Conservation (phyloP, 768 basidiomycete species). For the Fomitopsis serialis region DNA sequence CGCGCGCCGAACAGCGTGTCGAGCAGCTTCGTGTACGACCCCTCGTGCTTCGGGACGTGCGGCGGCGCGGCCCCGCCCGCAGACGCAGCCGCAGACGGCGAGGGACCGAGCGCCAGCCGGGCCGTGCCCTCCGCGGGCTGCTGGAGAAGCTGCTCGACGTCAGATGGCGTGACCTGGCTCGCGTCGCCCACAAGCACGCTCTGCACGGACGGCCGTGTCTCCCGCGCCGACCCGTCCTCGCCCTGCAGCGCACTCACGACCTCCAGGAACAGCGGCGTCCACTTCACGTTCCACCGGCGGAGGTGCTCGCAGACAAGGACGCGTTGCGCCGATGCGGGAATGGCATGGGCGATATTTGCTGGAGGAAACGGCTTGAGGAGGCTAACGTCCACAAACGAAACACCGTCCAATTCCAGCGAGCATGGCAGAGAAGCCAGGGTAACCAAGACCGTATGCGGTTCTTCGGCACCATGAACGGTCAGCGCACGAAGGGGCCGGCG, state of each 20-base stretch:
- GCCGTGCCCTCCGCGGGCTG: slow-evolving; percentile 31
- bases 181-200: slow-evolving; percentile 57
- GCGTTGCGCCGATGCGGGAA: slow-evolving; percentile 58
- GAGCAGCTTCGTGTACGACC: slow-evolving; percentile 87
- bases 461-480: slow-evolving; percentile 40
- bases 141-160: slow-evolving; percentile 50
- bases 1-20: slow-evolving; percentile 72
- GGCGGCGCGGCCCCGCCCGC: slow-evolving; percentile 30
- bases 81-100: slow-evolving; percentile 23
- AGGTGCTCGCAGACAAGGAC: slow-evolving; percentile 84
- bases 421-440: slow-evolving; percentile 52
- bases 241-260: slow-evolving; percentile 68
- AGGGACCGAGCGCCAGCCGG: slow-evolving; percentile 45
- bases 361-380: slow-evolving; percentile 66
- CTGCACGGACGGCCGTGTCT: slow-evolving; percentile 45
- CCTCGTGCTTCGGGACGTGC: slow-evolving; percentile 85
- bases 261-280: slow-evolving; percentile 85
- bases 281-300: slow-evolving; percentile 71
- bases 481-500: slow-evolving; percentile 59
- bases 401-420: slow-evolving; percentile 43
- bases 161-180: slow-evolving; percentile 30
- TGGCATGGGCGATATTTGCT: slow-evolving; percentile 46
- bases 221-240: slow-evolving; percentile 36
- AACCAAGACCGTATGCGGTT: slow-evolving; percentile 67
- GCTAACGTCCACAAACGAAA: slow-evolving; percentile 58